Evolutionary conservation across 345 rosid genomes (phyloP), one percentile per base, ranked within the genome.

Genomic region (Gossypium sturtianum): DNA sequence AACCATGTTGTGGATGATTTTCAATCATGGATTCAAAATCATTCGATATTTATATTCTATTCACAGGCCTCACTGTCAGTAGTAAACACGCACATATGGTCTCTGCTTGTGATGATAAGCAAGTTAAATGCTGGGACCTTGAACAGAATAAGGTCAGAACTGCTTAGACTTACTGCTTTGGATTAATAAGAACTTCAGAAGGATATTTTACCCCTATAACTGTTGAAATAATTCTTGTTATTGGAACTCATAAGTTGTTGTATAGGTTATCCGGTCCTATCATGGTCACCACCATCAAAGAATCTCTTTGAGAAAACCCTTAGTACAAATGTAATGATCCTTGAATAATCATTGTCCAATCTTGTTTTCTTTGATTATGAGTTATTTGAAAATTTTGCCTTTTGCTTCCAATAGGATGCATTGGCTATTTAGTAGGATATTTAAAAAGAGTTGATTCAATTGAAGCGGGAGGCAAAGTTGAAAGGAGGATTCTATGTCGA

Each of bases 121-220:
- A 89, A 88, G 99, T 93, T 74, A 96, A 96, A 81, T 96, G 99
- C 78, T 93, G 97, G 98, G 99, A 96, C 74, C 99, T 96, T 84
- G 99, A 93, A 75, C 98, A 96, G 79, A 93, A 96, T 78, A 93
- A 96, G 97, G 98, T 93, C 43, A 78, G 80, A 48, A 73, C 48
- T 76, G 19, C 44, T 48, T 49, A 49, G 9, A 69, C 73, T 67
- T 48, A 29, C 10, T 69, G 58, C 34, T 25, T 61, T 22, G 45
- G 16, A 48, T 11, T 49, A 44, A 19, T 19, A 29, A 51, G 10
- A 41, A 54, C 49, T 63, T 56, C 7, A 11, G 19, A 57, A 52
- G n/a, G 48, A 47, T 19, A 67, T 58, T 53, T 70, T 9, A 38
- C 9, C 13, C 25, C 2, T 69, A 34, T 4, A 34, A 4, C 38